Conservation (phyloP, 2,329 filamentous ascomycete species). For the Colletotrichum tabaci region DNA sequence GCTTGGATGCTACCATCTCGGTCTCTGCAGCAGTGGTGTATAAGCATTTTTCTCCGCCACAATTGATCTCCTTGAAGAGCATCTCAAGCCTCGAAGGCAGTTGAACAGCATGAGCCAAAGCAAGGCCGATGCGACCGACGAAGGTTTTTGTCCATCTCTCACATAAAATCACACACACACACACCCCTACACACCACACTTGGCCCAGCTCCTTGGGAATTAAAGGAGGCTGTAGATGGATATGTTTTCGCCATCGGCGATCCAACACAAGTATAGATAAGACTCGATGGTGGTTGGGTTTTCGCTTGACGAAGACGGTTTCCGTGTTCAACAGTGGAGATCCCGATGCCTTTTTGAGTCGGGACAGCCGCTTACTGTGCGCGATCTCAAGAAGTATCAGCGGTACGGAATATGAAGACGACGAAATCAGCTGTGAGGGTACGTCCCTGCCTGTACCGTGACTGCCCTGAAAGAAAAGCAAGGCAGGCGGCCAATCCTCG, state of each 20-base stretch:
- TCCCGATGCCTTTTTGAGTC: not conserved
- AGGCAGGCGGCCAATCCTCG: constrained; percentile 9
- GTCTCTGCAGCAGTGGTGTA: constrained; percentile 15
- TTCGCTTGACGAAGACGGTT: not conserved
- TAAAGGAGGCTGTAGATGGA: too few relatives aligned
- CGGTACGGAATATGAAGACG: not conserved
- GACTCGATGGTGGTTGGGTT: not conserved
- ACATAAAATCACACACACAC: not conserved
- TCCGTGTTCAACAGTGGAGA: not conserved
- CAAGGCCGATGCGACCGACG: not conserved
- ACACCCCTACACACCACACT: not conserved
- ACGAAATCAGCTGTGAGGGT: not conserved
- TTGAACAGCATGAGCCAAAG: not conserved
- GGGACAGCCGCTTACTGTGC: not conserved
- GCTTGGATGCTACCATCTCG: constrained; percentile 19
- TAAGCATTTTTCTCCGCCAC: not conserved
- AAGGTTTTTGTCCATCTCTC: not conserved
- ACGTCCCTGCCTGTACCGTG: not conserved
- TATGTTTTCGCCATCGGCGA: too few relatives aligned
- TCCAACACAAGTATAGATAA: too few relatives aligned
- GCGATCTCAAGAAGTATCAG: not conserved
- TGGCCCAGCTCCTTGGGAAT: not conserved
- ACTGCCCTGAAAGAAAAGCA: not conserved
- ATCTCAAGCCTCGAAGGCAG: not conserved
- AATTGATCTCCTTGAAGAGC: not conserved